Conservation (phyloP, 1,284 basidiomycete species). For the Ustilago xerochloae region DNA sequence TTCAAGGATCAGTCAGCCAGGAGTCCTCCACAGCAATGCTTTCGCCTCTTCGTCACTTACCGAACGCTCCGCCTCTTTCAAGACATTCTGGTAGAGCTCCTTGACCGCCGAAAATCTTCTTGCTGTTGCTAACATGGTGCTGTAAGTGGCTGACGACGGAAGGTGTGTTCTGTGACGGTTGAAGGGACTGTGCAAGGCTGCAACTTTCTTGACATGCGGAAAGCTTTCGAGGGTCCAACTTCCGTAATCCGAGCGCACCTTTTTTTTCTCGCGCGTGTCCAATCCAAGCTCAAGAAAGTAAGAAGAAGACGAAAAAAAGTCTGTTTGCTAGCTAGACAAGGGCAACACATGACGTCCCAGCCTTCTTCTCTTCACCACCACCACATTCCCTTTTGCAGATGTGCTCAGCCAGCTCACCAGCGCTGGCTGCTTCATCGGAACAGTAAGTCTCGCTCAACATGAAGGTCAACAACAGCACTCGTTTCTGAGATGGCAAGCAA, state of each 20-base stretch:
- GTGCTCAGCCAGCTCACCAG: background rate
- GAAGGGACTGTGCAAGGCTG: background rate
- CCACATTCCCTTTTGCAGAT: background rate
- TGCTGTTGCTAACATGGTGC: constrained; percentile 28
- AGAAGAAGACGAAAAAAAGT: background rate
- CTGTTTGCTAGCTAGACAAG: background rate
- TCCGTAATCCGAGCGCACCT: constrained; percentile 23
- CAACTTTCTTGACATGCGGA: background rate
- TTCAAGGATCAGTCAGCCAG: background rate
- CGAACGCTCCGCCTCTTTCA: constrained; percentile 30
- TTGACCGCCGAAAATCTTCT: constrained; percentile 25
- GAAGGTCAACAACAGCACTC: background rate
- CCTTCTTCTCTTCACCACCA: constrained; percentile 8
- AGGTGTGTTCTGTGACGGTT: background rate
- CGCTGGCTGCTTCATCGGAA: background rate
- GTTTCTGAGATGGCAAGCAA: background rate
- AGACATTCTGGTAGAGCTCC: constrained; percentile 30
- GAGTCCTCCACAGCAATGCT: background rate
- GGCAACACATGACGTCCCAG: background rate
- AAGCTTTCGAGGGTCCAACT: constrained; percentile 3
- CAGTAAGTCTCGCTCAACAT: constrained; percentile 18
- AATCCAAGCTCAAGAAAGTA: background rate
- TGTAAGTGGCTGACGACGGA: background rate
- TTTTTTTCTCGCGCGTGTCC: constrained; percentile 21
- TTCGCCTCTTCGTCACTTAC: constrained; percentile 6